Percentiles rank a stretch among this genome's conserved stretches.
phyloP scores from a whole-genome alignment of 805 yeast genomes.

The Spathaspora sp. region DNA sequence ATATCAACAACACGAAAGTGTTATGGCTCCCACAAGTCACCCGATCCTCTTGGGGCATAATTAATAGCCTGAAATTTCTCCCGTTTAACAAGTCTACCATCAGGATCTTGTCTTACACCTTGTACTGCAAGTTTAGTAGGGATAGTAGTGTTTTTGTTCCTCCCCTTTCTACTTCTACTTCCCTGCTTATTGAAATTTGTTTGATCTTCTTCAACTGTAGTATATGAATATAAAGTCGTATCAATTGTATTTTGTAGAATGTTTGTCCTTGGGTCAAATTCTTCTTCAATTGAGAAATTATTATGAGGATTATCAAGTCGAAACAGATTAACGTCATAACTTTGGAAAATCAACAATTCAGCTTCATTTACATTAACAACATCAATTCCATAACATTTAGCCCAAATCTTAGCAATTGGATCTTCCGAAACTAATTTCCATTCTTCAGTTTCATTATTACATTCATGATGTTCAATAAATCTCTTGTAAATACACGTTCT shows the following conservation, averaged over 20 bases:
- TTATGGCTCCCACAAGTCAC: slow-evolving; percentile 55
- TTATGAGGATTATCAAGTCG: slow-evolving; percentile 24
- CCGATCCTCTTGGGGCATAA: slow-evolving; percentile 60
- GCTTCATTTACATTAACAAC: slow-evolving; percentile 52
- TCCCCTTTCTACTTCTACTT: slow-evolving; percentile 2
- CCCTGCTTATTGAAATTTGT: not conserved
- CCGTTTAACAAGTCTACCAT: slow-evolving; percentile 30
- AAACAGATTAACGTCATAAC: slow-evolving; percentile 30
- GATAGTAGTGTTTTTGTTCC: not conserved
- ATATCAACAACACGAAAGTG: not conserved
- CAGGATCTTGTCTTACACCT: slow-evolving; percentile 7
- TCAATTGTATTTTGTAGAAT: slow-evolving; percentile 32
- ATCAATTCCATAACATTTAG: slow-evolving; percentile 49
- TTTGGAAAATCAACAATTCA: slow-evolving; percentile 37
- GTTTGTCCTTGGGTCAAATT: slow-evolving; percentile 16
- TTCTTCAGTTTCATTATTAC: slow-evolving; percentile 16
- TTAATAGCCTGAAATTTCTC: slow-evolving; percentile 46
- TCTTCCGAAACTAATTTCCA: slow-evolving; percentile 70
- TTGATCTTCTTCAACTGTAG: slow-evolving; percentile 1
- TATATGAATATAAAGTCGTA: slow-evolving; percentile 25
- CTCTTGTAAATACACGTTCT: slow-evolving; percentile 57
- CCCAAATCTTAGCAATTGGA: slow-evolving; percentile 49
- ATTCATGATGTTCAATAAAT: slow-evolving; percentile 26
- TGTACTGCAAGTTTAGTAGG: slow-evolving; percentile 1
- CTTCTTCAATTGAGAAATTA: slow-evolving; percentile 19